A percentile compares a stretch with the other conserved stretches of the same genome.
Evolutionary conservation across 257 asterid species (phyloP).

Genomic region (Cordia subcordata): DNA sequence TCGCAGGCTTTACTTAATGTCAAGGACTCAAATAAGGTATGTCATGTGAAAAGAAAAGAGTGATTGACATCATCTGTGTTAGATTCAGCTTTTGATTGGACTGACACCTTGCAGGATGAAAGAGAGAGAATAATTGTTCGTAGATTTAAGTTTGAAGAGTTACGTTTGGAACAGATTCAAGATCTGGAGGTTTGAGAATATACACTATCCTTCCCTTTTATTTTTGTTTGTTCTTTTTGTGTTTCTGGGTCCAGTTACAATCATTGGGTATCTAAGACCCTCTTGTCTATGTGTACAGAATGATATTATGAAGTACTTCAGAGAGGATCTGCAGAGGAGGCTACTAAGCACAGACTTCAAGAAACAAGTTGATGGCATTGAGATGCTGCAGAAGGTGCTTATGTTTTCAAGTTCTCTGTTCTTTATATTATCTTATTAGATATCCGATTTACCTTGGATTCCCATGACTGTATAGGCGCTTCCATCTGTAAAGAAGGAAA

Average conservation of each 20-base stretch:
- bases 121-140: conserved; percentile 86
- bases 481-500: conserved; percentile 66
- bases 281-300: conserved; percentile 39
- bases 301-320: conserved; percentile 80
- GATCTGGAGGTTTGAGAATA: conserved; percentile 80
- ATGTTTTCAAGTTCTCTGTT: conserved; percentile 4
- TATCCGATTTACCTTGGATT: conserved; percentile 13
- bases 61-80: too few species aligned
- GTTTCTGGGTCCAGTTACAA: conserved; percentile 6
- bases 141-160: conserved; percentile 88
- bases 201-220: background rate
- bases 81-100: background rate
- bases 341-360: conserved; percentile 86
- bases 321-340: conserved; percentile 94
- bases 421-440: conserved; percentile 15
- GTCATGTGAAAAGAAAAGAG: background rate
- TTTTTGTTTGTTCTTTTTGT: conserved; percentile 6
- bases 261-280: conserved; percentile 1
- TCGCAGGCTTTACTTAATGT: conserved; percentile 76
- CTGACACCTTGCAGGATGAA: conserved; percentile 60
- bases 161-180: conserved; percentile 93
- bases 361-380: conserved; percentile 98
- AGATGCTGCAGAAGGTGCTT: conserved; percentile 93
- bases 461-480: conserved; percentile 60
- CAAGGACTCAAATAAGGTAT: conserved; percentile 91